phyloP scores from a whole-genome alignment of 108 stramenopile genomes.

The Pseudonitzschia pungens region DNA sequence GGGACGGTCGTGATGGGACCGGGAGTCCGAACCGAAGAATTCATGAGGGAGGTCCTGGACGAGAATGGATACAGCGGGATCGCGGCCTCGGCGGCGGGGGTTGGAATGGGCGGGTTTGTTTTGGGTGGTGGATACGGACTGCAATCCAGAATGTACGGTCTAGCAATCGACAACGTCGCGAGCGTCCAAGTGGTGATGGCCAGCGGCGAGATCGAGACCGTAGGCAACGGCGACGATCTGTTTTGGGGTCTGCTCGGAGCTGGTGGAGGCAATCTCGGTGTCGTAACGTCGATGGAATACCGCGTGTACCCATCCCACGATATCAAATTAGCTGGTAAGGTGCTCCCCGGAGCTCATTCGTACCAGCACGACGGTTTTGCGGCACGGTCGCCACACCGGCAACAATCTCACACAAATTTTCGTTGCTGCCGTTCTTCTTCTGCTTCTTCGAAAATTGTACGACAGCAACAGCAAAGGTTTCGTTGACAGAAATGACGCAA shows the following conservation, averaged over 20 bases:
- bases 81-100: conserved; percentile 12
- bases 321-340: conserved; percentile 24
- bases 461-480: conserved; percentile 13
- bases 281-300: conserved; percentile 20
- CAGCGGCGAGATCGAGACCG: conserved; percentile 28
- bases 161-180: conserved; percentile 38
- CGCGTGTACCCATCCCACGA: conserved; percentile 24
- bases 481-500: conserved; percentile 7
- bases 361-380: not conserved
- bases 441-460: not conserved
- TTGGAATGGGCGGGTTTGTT: conserved; percentile 27
- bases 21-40: conserved; percentile 25
- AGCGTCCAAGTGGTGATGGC: conserved; percentile 31
- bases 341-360: not conserved
- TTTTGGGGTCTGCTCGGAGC: conserved; percentile 49
- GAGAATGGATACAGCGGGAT: conserved; percentile 19
- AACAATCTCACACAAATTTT: not conserved
- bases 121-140: conserved; percentile 31
- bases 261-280: conserved; percentile 38
- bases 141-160: conserved; percentile 19
- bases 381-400: not conserved
- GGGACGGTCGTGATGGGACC: conserved; percentile 19
- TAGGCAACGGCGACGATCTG: conserved; percentile 24
- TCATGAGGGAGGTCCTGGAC: conserved; percentile 12
- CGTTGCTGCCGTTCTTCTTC: not conserved